These are phyloP conservation scores for Phoma sp. DNA, from an alignment of 2,329 filamentous ascomycete species.

Conservation along the genomic window DNA sequence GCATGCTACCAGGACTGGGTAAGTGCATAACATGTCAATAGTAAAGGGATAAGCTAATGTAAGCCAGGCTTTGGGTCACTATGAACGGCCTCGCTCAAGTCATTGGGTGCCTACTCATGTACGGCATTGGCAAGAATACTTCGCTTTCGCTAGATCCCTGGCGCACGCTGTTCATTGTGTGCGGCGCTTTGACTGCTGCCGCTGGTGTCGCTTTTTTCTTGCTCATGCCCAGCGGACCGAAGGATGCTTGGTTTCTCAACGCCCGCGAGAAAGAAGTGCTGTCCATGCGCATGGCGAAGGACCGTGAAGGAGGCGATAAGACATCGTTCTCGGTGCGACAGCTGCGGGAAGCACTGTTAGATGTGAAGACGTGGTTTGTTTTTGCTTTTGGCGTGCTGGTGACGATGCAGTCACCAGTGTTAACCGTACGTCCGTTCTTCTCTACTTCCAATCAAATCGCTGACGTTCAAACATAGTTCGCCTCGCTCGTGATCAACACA, in stretches of 20 bases:
- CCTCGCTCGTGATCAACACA: constrained; percentile 57
- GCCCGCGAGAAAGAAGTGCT: constrained; percentile 54
- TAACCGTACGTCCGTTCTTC: constrained; percentile 22
- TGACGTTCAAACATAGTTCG: constrained; percentile 46
- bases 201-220: constrained; percentile 57
- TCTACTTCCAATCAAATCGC: neutral
- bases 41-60: neutral
- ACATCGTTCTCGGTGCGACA: constrained; percentile 55
- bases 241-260: constrained; percentile 60
- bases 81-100: constrained; percentile 59
- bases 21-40: neutral
- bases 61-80: constrained; percentile 51
- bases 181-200: constrained; percentile 56
- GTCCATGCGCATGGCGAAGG: constrained; percentile 46
- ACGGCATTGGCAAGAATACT: constrained; percentile 55
- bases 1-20: constrained; percentile 34
- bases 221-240: constrained; percentile 57
- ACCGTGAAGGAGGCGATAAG: constrained; percentile 53
- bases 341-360: constrained; percentile 52
- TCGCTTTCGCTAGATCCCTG: constrained; percentile 53
- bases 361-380: constrained; percentile 13
- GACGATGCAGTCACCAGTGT: constrained; percentile 56
- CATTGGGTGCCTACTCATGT: constrained; percentile 58
- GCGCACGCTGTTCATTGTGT: constrained; percentile 59
- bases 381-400: constrained; percentile 46